Evolutionary conservation across 345 rosid genomes (phyloP).

Genomic region (Cardamine occulta): DNA sequence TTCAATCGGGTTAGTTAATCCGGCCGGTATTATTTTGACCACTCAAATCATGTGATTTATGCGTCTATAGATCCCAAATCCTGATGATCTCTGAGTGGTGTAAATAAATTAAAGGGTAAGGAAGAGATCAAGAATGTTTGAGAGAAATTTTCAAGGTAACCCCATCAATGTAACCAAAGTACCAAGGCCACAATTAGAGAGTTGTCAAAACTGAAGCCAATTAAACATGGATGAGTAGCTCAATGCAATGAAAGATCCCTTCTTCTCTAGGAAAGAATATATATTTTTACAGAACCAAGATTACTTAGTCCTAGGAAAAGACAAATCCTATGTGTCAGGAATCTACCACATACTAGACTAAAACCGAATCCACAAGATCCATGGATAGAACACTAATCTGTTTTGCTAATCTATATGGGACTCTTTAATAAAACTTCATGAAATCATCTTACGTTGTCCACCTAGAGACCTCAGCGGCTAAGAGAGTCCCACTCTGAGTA

Average conservation of each 20-base stretch:
- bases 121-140: background rate
- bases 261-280: background rate
- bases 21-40: too few species aligned
- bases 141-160: background rate
- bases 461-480: conserved; percentile 10
- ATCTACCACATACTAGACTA: background rate
- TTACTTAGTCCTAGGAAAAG: background rate
- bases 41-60: background rate
- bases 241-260: background rate
- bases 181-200: background rate
- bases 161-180: background rate
- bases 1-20: background rate
- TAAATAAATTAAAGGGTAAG: background rate
- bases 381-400: background rate
- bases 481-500: background rate
- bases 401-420: background rate
- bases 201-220: background rate
- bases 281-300: too few species aligned
- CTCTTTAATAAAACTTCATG: background rate
- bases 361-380: background rate
- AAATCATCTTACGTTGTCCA: background rate
- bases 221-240: background rate
- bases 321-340: background rate
- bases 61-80: background rate
- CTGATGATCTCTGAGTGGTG: background rate